Evolutionary conservation across 2,329 filamentous ascomycete genomes (phyloP).

Genomic region (Ophiostoma novo-ulmi): DNA sequence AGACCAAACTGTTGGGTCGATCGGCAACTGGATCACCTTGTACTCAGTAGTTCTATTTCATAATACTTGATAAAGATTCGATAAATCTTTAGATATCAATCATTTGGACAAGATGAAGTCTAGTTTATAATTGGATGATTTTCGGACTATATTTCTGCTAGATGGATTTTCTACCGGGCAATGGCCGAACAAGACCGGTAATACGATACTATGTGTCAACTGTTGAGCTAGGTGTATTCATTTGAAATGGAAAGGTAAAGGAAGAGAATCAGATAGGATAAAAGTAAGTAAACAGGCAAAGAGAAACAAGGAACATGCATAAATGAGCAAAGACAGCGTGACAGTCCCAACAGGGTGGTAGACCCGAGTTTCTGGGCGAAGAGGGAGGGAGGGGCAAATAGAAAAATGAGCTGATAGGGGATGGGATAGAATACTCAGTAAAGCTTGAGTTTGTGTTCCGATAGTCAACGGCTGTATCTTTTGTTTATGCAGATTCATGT

Average conservation of each 20-base stretch:
- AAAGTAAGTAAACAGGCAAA: not conserved
- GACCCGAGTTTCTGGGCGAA: not conserved
- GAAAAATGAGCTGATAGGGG: not conserved
- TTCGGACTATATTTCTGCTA: not conserved
- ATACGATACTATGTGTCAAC: not conserved
- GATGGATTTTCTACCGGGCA: not conserved
- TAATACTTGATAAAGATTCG: not conserved
- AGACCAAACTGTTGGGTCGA: slow-evolving; percentile 9
- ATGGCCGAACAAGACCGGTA: slow-evolving; percentile 5
- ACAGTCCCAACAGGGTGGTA: slow-evolving; percentile 17
- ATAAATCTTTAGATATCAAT: too few relatives aligned
- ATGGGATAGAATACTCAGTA: not conserved
- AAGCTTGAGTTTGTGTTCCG: not conserved
- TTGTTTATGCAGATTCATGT: not conserved
- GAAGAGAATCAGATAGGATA: not conserved
- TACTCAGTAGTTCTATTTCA: not conserved
- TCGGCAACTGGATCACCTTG: not conserved
- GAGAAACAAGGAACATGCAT: not conserved
- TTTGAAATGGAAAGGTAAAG: not conserved
- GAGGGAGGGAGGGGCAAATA: slow-evolving; percentile 5
- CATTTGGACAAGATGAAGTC: not conserved
- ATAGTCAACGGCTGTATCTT: too few relatives aligned
- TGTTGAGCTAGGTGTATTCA: not conserved
- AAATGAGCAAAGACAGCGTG: not conserved
- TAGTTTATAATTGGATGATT: not conserved